These are phyloP conservation scores for Sarcomyxa edulis DNA, from an alignment of 768 basidiomycete genomes.

Conservation along the genomic window DNA sequence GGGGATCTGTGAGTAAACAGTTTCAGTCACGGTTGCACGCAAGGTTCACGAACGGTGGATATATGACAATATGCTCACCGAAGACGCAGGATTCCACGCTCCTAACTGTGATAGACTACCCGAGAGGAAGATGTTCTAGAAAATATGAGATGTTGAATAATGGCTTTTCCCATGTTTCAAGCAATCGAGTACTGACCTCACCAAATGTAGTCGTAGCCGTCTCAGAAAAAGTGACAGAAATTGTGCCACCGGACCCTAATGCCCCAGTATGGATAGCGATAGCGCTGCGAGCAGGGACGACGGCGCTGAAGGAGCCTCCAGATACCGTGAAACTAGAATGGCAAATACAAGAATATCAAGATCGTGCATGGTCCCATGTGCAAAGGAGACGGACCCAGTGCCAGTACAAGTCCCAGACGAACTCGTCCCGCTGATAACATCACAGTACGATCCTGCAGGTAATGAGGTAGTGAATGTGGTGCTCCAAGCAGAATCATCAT, in stretches of 20 bases:
- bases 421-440: constrained; percentile 49
- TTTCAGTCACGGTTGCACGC: not conserved
- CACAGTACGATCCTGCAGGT: constrained; percentile 56
- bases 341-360: not conserved
- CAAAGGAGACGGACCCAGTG: constrained; percentile 30
- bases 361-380: not conserved
- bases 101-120: constrained; percentile 54
- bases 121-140: constrained; percentile 54
- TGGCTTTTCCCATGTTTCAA: not conserved
- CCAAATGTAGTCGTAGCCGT: constrained; percentile 53
- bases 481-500: constrained; percentile 51
- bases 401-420: constrained; percentile 43
- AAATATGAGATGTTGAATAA: not conserved
- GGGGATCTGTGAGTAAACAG: constrained; percentile 31
- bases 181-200: constrained; percentile 31
- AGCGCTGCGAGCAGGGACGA: constrained; percentile 45
- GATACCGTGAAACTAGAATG: constrained; percentile 43
- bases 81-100: constrained; percentile 39
- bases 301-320: constrained; percentile 43
- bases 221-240: constrained; percentile 46
- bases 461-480: constrained; percentile 53
- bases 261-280: constrained; percentile 51
- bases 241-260: constrained; percentile 23
- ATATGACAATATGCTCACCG: constrained; percentile 28
- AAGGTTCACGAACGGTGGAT: no score